phyloP scores from a whole-genome alignment of 106 monocot genomes.

The Allium fistulosum region DNA sequence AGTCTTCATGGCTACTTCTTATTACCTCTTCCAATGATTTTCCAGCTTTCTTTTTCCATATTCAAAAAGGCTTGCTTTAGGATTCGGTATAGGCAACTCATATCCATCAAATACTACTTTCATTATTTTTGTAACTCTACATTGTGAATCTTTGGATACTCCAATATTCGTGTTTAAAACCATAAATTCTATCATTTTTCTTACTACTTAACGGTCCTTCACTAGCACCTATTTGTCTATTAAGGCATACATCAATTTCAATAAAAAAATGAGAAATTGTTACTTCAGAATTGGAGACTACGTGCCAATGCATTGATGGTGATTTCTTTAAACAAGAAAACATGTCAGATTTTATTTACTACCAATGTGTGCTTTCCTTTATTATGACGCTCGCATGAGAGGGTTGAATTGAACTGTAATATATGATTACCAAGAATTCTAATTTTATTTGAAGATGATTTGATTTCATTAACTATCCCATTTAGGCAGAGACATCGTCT shows the following conservation, averaged over 20 bases:
- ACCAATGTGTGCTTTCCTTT: too few relatives aligned
- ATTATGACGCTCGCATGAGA: too few relatives aligned
- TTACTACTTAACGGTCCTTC: constrained; percentile 49
- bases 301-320: too few relatives aligned
- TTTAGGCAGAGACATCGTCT: too few relatives aligned
- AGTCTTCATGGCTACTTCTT: constrained; percentile 23
- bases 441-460: too few relatives aligned
- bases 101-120: constrained; percentile 48
- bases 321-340: too few relatives aligned
- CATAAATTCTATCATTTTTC: constrained; percentile 67
- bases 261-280: too few relatives aligned
- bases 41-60: constrained; percentile 43
- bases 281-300: too few relatives aligned
- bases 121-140: constrained; percentile 67
- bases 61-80: constrained; percentile 31
- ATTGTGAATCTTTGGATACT: constrained; percentile 90
- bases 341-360: too few relatives aligned
- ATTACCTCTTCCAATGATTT: constrained; percentile 50
- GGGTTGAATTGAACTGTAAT: too few relatives aligned
- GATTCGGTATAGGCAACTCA: constrained; percentile 10
- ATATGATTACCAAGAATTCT: too few relatives aligned
- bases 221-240: constrained; percentile 69
- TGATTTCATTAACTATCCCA: too few relatives aligned
- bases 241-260: background rate
- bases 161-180: constrained; percentile 88